Evolutionary conservation across 2,329 filamentous ascomycete species (phyloP).

Genomic region (Ophiobolus disseminans): DNA sequence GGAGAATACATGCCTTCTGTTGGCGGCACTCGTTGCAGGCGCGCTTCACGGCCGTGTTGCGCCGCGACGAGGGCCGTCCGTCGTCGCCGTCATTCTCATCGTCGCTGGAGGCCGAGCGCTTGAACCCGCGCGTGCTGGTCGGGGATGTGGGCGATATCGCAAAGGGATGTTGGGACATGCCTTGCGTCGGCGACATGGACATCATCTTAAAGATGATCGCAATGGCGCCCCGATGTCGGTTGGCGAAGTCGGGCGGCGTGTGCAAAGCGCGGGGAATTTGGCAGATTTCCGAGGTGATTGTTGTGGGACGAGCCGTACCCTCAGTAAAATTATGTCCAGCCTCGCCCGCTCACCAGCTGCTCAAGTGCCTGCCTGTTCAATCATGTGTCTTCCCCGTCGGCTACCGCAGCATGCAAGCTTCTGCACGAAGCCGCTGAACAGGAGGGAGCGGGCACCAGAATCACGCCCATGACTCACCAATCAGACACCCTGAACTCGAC

Average conservation of each 20-base stretch:
- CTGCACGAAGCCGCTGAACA: constrained; percentile 6
- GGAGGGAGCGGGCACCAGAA: not conserved
- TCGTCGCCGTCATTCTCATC: constrained; percentile 40
- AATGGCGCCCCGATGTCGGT: constrained; percentile 11
- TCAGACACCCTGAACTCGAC: not conserved
- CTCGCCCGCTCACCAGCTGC: not conserved
- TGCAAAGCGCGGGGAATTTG: too few species aligned
- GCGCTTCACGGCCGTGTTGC: constrained; percentile 63
- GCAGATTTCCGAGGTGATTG: constrained; percentile 24
- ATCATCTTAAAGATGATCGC: constrained; percentile 2
- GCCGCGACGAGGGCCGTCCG: constrained; percentile 35
- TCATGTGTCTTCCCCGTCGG: constrained; percentile 6
- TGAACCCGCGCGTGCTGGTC: constrained; percentile 43
- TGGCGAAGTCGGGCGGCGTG: constrained; percentile 2
- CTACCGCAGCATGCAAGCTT: constrained; percentile 3
- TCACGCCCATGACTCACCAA: constrained; percentile 5
- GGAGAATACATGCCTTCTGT: constrained; percentile 71
- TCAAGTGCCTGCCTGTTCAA: not conserved
- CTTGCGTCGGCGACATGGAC: constrained; percentile 38
- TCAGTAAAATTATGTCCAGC: not conserved
- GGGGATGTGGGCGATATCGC: constrained; percentile 30
- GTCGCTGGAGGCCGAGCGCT: constrained; percentile 47
- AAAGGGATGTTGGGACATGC: constrained; percentile 33
- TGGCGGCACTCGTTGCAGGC: constrained; percentile 86
- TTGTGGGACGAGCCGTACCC: not conserved